Evolutionary conservation across 1,284 basidiomycete genomes (phyloP).

Genomic region (Ceratobasidium sp.): DNA sequence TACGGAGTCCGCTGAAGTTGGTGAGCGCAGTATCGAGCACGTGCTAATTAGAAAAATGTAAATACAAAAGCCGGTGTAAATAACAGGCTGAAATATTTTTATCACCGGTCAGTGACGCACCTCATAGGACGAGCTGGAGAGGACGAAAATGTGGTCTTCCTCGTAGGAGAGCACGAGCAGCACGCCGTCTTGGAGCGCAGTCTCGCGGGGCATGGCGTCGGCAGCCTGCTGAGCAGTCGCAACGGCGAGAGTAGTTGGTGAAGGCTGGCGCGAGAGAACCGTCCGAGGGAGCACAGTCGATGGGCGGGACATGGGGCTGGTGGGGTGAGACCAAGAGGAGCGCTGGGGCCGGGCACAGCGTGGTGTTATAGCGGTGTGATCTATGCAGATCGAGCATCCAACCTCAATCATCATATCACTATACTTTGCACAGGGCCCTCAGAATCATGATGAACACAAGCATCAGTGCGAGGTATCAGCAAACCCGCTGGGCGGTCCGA

Average conservation of each 20-base stretch:
- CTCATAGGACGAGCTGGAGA: slow-evolving; percentile 32
- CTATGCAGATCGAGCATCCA: slow-evolving; percentile 6
- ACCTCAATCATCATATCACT: neutral
- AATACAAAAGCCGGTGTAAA: neutral
- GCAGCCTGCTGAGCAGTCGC: slow-evolving; percentile 30
- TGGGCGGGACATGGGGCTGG: slow-evolving; percentile 7
- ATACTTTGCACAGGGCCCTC: neutral
- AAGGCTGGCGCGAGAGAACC: slow-evolving; percentile 2
- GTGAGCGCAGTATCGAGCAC: slow-evolving; percentile 39
- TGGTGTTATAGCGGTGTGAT: slow-evolving; percentile 17
- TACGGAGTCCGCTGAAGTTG: slow-evolving; percentile 10
- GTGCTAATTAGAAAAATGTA: slow-evolving; percentile 32
- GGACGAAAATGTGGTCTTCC: slow-evolving; percentile 26
- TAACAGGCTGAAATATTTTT: neutral
- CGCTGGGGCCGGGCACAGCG: neutral
- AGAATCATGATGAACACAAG: slow-evolving; percentile 4
- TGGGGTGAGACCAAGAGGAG: neutral
- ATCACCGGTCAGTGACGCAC: slow-evolving; percentile 3
- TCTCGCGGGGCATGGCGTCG: slow-evolving; percentile 12
- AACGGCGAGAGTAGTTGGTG: slow-evolving; percentile 6
- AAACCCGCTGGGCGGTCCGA: neutral
- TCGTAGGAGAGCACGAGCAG: slow-evolving; percentile 35
- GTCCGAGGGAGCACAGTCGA: neutral
- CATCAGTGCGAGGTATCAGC: neutral
- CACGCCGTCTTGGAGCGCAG: slow-evolving; percentile 27